A percentile compares a stretch with the other conserved stretches of the same genome.
Conservation (phyloP, 1,284 basidiomycete genomes). For the Leccinum subrobustum region DNA sequence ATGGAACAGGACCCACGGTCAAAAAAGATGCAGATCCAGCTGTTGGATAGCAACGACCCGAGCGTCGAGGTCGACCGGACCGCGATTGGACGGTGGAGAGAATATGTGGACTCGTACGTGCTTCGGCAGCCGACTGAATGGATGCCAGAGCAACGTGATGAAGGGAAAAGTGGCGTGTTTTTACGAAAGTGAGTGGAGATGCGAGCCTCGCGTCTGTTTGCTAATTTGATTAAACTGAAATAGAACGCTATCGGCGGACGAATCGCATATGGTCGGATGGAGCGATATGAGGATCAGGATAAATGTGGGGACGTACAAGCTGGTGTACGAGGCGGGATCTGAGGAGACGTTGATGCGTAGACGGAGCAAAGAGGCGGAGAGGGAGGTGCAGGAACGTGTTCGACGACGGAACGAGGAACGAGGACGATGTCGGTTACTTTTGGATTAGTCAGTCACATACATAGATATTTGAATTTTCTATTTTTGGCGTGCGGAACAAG, state of each 20-base stretch:
- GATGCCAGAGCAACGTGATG: conserved; percentile 47
- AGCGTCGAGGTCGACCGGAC: conserved; percentile 59
- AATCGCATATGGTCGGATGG: conserved; percentile 30
- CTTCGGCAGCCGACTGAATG: conserved; percentile 72
- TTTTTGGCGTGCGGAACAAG: conserved; percentile 13
- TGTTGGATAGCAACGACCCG: conserved; percentile 79
- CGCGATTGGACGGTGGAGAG: conserved; percentile 66
- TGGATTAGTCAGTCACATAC: conserved; percentile 7
- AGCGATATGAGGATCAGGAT: conserved; percentile 59
- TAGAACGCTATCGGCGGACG: conserved; percentile 37
- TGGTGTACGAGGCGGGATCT: conserved; percentile 68
- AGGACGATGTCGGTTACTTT: conserved; percentile 41
- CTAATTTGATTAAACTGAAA: conserved; percentile 32
- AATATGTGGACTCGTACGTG: conserved; percentile 87
- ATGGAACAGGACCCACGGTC: conserved; percentile 54
- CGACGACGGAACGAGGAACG: conserved; percentile 52
- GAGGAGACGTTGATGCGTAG: conserved; percentile 52
- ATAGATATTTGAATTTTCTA: conserved; percentile 6
- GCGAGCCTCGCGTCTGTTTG: conserved; percentile 1
- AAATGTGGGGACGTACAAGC: conserved; percentile 63
- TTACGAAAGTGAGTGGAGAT: conserved; percentile 44
- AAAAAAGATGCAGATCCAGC: conserved; percentile 71
- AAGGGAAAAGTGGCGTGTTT: conserved; percentile 42
- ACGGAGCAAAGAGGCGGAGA: conserved; percentile 38
- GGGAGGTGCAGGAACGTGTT: conserved; percentile 44